These are phyloP conservation scores for Yamadazyma olivae DNA, from an alignment of 805 yeast species.

Conservation along the genomic window DNA sequence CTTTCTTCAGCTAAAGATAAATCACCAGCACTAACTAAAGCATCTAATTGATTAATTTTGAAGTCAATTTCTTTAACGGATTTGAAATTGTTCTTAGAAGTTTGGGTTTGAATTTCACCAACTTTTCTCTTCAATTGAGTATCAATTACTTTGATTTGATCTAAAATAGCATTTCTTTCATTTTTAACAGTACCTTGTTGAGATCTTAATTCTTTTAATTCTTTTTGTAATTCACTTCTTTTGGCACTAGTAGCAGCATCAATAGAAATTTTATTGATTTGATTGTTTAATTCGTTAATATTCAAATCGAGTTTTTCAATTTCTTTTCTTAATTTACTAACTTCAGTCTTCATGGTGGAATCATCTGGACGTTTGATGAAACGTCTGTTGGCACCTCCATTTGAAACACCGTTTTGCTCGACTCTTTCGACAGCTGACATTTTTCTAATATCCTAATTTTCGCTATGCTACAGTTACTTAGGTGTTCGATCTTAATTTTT, in stretches of 20 bases:
- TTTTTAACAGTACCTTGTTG: slow-evolving; percentile 48
- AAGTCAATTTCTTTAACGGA: slow-evolving; percentile 65
- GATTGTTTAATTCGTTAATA: slow-evolving; percentile 49
- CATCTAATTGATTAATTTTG: slow-evolving; percentile 65
- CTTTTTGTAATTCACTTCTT: slow-evolving; percentile 30
- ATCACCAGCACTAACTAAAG: slow-evolving; percentile 70
- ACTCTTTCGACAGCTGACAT: slow-evolving; percentile 4
- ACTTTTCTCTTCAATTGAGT: slow-evolving; percentile 69
- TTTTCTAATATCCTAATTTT: no score
- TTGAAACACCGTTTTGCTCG: neutral
- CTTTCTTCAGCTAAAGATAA: slow-evolving; percentile 90
- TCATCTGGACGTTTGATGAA: slow-evolving; percentile 76
- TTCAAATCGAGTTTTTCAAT: slow-evolving; percentile 60
- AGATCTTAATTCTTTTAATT: slow-evolving; percentile 40
- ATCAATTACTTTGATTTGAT: slow-evolving; percentile 72
- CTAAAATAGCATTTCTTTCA: slow-evolving; percentile 52
- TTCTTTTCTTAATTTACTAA: slow-evolving; percentile 55
- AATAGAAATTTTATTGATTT: slow-evolving; percentile 43
- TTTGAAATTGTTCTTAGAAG: slow-evolving; percentile 69
- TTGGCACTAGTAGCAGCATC: slow-evolving; percentile 28
- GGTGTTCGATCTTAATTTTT: slow-evolving; percentile 6
- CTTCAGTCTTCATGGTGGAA: slow-evolving; percentile 55
- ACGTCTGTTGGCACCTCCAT: slow-evolving; percentile 33
- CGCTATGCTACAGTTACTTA: neutral
- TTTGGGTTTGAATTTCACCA: slow-evolving; percentile 67